Conservation (phyloP, 2,329 filamentous ascomycete genomes). For the Alternaria alternata region DNA sequence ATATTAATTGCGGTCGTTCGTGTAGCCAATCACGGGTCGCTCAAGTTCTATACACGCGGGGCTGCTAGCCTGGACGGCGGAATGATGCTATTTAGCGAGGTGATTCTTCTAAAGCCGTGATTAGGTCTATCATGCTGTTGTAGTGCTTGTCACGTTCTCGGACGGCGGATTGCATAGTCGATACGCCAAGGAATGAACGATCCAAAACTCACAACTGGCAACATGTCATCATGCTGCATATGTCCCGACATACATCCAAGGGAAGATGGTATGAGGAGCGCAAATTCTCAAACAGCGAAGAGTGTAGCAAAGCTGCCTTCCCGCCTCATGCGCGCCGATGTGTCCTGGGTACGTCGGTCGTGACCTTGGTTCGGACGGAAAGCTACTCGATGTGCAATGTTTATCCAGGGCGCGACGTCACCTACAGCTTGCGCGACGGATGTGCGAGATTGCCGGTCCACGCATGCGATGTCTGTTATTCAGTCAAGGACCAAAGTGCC, state of each 20-base stretch:
- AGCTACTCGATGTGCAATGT: background rate
- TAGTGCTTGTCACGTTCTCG: background rate
- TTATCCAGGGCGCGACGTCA: too few species aligned
- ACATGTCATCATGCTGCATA: background rate
- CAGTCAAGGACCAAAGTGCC: background rate
- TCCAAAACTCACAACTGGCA: background rate
- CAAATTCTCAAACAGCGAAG: background rate
- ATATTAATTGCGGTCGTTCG: slow-evolving; percentile 43
- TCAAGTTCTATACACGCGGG: background rate
- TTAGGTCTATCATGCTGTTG: background rate
- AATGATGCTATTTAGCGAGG: slow-evolving; percentile 1
- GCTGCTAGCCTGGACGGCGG: slow-evolving; percentile 15
- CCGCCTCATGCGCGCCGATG: background rate
- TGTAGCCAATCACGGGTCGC: slow-evolving; percentile 36
- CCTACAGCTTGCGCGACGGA: background rate
- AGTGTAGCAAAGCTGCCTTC: background rate
- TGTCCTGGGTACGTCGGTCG: background rate
- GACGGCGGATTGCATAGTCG: background rate
- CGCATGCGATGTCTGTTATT: background rate
- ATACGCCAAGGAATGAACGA: background rate
- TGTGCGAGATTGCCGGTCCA: background rate
- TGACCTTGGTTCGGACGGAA: background rate
- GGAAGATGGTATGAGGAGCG: background rate
- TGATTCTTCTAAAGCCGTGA: background rate
- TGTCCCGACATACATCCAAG: background rate